Evolutionary conservation across 257 asterid genomes (phyloP), one percentile per base, ranked within the genome.

Genomic region (Ilex asprella): DNA sequence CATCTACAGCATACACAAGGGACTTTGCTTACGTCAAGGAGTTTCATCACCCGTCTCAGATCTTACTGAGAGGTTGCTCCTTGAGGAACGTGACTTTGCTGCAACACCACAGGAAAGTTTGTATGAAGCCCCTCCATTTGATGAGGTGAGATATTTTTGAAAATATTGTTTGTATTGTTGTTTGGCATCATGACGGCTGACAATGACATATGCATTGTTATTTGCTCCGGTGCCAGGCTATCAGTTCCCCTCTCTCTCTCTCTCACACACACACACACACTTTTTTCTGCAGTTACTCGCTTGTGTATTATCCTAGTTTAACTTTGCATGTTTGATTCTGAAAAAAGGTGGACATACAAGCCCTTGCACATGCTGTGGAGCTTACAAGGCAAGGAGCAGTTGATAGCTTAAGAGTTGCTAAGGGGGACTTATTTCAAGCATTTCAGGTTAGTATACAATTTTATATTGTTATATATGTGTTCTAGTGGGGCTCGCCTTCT

Each of bases 321-420:
- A 35, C 41, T 35, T 35, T 35, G 41, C 41, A 35, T 35, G 8
- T 35, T 35, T 2, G 41, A 35, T 35, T 69, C 50, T 62, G 12
- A 21, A 56, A 54, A 65, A 80, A 93, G 99, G 95, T 81, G 81
- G 99, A 93, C 74, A 85, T 93, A 69, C 99, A 93, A 79, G 97
- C 95, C 65, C 96, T 89, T 74, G 99, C 97, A 66, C 96, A 89
- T 84, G 97, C 99, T 1, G 99, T 89, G 74, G 97, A 93, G 78
- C 87, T 89, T 58, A 86, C 97, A n/a, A 84, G 97, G 76, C 99
- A 89, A 73, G 95, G 95, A 71, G 97, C 96, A 31, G 82, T 93
- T 55, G 97, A 93, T 68, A 89, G 99, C 86, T 72, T 93, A 91
- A 93, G 86, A 76, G 79, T 89, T 76, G 87, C 99, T 58, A 89